Base-by-base conservation (phyloP, 768 basidiomycete genomes). In the Rhodotorula paludigena region DNA sequence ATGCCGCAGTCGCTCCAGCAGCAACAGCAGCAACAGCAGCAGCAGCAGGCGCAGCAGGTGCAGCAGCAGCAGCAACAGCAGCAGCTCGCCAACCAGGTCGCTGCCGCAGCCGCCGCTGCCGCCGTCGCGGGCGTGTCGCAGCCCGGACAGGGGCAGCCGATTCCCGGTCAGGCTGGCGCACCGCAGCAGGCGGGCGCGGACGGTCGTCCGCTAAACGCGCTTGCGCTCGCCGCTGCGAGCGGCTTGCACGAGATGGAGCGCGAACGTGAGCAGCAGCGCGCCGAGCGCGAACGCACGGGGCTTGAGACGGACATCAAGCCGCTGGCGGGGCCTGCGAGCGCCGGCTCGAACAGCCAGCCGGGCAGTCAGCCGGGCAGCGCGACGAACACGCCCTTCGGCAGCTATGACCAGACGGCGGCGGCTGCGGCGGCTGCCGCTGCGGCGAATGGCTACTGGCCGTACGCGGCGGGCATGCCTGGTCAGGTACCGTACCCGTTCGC, bases 241-340 rank as follows among this genome's bases (percentile, higher is more conserved):
- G 90, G 96, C 76, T 83, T 98, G 14, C 87, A 89, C 74, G 86
- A 87, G 73, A 85, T 98, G 38, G 93, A 98, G 77, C 86, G 86
- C 33, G 93, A 98, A 77, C 86, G 86, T 45, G 84, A 71, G 44
- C 33, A 61, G 35, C 61, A 63, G 62, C 55, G 87, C 66, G 93
- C 96, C 77, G 33, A 54, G 35, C 59, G 64, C 49, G 63, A 48
- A n/a, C 56, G 60, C 35, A 30, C 9, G 16, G 32, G 21, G 53
- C 41, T 18, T 39, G 18, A 11, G 51, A 15, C 14, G n/a, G 52
- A 62, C 9, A 14, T 41, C 38, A 60, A 60, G 49, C 59, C 59
- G 53, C 33, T 44, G 28, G 16, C 38, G 33, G 47, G 35, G 6
- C 41, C 30, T 28, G 6, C 48, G 30, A 18, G 49, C n/a, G 25